Evolutionary conservation across 2,329 filamentous ascomycete species (phyloP), one percentile per base, ranked within the genome.

Genomic region (Diaporthe vaccinii): DNA sequence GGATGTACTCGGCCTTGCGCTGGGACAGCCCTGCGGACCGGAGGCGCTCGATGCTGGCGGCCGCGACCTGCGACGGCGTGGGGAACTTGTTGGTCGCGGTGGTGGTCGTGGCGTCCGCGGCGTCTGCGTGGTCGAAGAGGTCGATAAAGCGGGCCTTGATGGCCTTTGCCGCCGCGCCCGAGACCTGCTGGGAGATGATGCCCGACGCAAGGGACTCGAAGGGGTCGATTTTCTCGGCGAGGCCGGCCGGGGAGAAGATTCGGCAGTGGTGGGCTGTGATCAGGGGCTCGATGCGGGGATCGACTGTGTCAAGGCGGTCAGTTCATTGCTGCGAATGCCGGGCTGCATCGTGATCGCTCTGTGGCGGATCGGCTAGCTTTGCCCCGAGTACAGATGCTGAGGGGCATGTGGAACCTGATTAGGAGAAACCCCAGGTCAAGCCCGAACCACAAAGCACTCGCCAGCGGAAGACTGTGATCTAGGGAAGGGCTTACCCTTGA

Each of bases 121-220:
- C 53, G 36, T 53, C 39, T 8, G 67, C 53, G 15, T 85, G 82
- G 49, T 83, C 79, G 83, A 98, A 98, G 8, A 98, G 85, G 1
- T 86, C 88, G 28, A 98, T 85, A 82, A 98, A 98, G 78, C 95
- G 96, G 68, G 90, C 90, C 83, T 96, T 96, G 85, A 99, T 98
- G 8, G 94, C 94, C 78, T 91, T 93, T 17, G 97, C 97, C 0
- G 97, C 97, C 8, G 95, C 95, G 25, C 96, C 95, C 0, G 95
- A 98, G 28, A 99, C 96, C 86, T 99, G 97, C 85, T 98, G 97
- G 72, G 95, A 95, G 80, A 98, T 98, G 81, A 99, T 98, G 70
- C 95, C 94, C 83, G 93, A 96, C 53, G 91, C 90, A 46, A 99
- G 88, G 74, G 91, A 92, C 79, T 93, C 93, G 81, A 98, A 99